Conservation (phyloP, 2,329 filamentous ascomycete genomes). For the Dryadomyces quercus-mongolicae region DNA sequence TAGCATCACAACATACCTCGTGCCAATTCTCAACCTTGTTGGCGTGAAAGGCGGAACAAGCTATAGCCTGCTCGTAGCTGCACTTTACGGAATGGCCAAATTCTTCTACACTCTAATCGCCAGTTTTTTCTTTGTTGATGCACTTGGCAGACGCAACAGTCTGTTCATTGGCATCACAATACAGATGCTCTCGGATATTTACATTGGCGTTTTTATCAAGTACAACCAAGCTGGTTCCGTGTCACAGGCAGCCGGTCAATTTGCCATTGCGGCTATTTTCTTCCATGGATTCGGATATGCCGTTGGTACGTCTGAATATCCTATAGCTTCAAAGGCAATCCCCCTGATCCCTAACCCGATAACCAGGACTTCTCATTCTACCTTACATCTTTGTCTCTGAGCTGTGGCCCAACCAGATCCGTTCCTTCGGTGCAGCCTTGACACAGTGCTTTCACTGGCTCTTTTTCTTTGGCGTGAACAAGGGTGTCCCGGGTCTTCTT, state of each 20-base stretch:
- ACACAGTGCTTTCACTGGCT: constrained; percentile 25
- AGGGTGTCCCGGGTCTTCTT: constrained; percentile 20
- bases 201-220: constrained; percentile 27
- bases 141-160: constrained; percentile 25
- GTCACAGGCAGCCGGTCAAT: constrained; percentile 16
- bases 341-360: background rate
- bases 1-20: constrained; percentile 29
- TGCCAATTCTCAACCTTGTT: constrained; percentile 27
- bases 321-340: too few relatives aligned
- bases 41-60: constrained; percentile 19
- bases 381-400: constrained; percentile 32
- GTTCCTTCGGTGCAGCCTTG: constrained; percentile 29
- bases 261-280: constrained; percentile 30
- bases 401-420: constrained; percentile 31
- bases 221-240: constrained; percentile 16
- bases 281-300: constrained; percentile 32
- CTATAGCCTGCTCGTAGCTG: constrained; percentile 24
- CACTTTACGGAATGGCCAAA: constrained; percentile 30
- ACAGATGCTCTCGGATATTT: constrained; percentile 28
- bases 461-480: constrained; percentile 23
- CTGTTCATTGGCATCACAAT: constrained; percentile 16
- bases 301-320: constrained; percentile 11
- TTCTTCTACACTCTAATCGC: constrained; percentile 28
- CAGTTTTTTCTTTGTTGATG: constrained; percentile 28
- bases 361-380: constrained; percentile 18